phyloP scores from a whole-genome alignment of 2,329 filamentous ascomycete genomes.

The Aspergillus sp. region DNA sequence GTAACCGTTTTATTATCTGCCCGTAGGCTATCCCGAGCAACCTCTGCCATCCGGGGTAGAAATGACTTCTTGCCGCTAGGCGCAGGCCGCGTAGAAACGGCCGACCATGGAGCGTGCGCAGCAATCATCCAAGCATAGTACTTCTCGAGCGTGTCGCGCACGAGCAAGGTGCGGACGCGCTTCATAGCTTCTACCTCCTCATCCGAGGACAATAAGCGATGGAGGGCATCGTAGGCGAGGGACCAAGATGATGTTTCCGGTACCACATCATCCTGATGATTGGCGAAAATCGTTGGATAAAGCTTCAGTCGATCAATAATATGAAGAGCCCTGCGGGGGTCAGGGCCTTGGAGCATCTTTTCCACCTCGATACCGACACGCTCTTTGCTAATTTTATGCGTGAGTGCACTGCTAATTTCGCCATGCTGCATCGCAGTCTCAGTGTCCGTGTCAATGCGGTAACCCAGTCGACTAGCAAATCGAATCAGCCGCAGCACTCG shows the following conservation, averaged over 20 bases:
- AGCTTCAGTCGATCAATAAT: slow-evolving; percentile 45
- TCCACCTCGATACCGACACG: slow-evolving; percentile 84
- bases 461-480: slow-evolving; percentile 84
- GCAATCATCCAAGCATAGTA: slow-evolving; percentile 79
- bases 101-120: slow-evolving; percentile 75
- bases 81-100: slow-evolving; percentile 45
- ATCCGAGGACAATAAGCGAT: slow-evolving; percentile 48
- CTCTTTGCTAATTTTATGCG: slow-evolving; percentile 88
- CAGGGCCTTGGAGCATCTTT: slow-evolving; percentile 79
- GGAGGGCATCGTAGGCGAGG: slow-evolving; percentile 66
- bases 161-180: slow-evolving; percentile 53
- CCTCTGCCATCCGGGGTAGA: slow-evolving; percentile 64
- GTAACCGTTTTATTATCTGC: slow-evolving; percentile 75
- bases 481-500: slow-evolving; percentile 84
- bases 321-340: slow-evolving; percentile 43
- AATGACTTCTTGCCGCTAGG: slow-evolving; percentile 55
- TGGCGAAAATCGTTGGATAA: slow-evolving; percentile 48
- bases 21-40: slow-evolving; percentile 77
- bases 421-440: slow-evolving; percentile 74
- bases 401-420: slow-evolving; percentile 80
- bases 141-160: slow-evolving; percentile 66
- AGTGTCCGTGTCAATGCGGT: slow-evolving; percentile 73
- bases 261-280: slow-evolving; percentile 51
- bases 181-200: slow-evolving; percentile 42
- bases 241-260: slow-evolving; percentile 67